Percentiles rank a stretch among this genome's conserved stretches.
phyloP scores from a whole-genome alignment of 345 rosid genomes.

The Clarkia xantiana region DNA sequence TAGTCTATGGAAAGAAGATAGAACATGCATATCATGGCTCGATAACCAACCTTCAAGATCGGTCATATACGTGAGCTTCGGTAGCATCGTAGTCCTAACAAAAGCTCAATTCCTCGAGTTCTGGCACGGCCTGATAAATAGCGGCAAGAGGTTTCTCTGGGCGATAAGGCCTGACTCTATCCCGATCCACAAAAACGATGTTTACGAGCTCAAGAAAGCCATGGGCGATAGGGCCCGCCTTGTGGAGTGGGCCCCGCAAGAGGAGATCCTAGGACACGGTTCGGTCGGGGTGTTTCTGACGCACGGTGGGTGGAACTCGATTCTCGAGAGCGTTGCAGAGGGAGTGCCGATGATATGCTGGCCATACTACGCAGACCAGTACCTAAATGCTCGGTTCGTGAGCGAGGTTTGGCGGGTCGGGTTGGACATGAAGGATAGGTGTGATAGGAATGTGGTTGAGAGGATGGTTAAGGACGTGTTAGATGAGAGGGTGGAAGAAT shows the following conservation, averaged over 20 bases:
- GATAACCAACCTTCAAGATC: conserved; percentile 20
- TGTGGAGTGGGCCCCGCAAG: conserved; percentile 25
- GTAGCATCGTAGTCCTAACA: conserved; percentile 13
- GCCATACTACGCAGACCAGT: conserved; percentile 46
- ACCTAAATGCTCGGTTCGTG: conserved; percentile 34
- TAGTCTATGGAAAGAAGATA: conserved; percentile 20
- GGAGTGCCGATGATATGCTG: conserved; percentile 59
- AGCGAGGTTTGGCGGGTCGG: conserved; percentile 46
- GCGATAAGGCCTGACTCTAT: conserved; percentile 16
- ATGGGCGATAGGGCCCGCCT: conserved; percentile 18
- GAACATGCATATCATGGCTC: conserved; percentile 28
- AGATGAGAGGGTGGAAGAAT: conserved; percentile 31
- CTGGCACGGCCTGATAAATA: conserved; percentile 28
- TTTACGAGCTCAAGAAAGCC: conserved; percentile 14
- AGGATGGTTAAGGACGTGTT: conserved; percentile 35
- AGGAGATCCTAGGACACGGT: conserved; percentile 25
- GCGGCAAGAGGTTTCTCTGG: conserved; percentile 31
- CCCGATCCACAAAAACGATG: conserved; percentile 1
- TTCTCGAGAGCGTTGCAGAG: conserved; percentile 31
- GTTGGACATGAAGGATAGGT: conserved; percentile 39
- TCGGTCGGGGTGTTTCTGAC: conserved; percentile 43
- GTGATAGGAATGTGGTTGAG: conserved; percentile 29
- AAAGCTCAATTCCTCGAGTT: conserved; percentile 22
- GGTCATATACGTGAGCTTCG: conserved; percentile 33
- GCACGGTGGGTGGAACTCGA: conserved; percentile 64